phyloP scores from a whole-genome alignment of 2,329 filamentous ascomycete species.

The Exophiala phaeomuriformis region DNA sequence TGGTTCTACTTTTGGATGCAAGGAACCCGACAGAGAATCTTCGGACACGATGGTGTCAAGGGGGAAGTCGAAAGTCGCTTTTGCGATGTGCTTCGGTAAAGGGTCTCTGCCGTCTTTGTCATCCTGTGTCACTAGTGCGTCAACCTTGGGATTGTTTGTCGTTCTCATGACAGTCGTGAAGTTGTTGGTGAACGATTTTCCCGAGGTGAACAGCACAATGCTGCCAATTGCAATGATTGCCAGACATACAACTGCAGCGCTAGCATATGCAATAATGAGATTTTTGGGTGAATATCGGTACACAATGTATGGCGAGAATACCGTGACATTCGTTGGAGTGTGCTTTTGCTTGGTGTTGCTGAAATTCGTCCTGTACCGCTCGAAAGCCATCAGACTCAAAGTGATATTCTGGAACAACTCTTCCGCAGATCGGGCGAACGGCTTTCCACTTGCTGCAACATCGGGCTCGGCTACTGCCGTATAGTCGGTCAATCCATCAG shows the following conservation, averaged over 20 bases:
- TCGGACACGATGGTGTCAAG: not conserved
- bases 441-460: not conserved
- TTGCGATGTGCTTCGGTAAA: not conserved
- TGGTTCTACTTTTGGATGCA: not conserved
- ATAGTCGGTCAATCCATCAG: not conserved
- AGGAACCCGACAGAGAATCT: not conserved
- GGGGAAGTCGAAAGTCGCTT: not conserved
- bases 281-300: not conserved
- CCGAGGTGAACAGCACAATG: not conserved
- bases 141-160: not conserved
- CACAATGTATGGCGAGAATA: not conserved
- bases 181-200: not conserved
- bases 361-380: not conserved
- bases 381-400: not conserved
- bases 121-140: not conserved
- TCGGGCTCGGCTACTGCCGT: not conserved
- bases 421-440: not conserved
- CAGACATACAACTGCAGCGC: not conserved
- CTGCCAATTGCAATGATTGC: not conserved
- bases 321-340: not conserved
- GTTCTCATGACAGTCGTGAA: not conserved
- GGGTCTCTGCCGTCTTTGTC: not conserved
- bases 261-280: not conserved
- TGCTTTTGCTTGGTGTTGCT: not conserved
- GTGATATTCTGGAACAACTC: not conserved